Base-by-base conservation (phyloP, 108 stramenopile genomes). In the Phaeodactylum tricornutum region DNA sequence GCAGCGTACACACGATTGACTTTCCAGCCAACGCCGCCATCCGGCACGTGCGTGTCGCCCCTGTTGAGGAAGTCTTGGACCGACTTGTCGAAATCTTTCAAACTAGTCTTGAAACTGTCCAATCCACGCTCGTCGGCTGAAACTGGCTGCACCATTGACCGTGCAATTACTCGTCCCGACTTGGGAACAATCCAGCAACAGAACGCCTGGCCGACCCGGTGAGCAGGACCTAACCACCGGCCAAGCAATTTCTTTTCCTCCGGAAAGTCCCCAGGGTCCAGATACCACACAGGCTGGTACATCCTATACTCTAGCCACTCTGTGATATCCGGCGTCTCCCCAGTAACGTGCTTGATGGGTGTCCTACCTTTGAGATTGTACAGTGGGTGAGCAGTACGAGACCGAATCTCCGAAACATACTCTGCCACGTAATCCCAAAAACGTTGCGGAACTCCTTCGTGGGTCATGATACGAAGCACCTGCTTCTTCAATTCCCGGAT, bases 321-420 rank as follows among this genome's bases (percentile, higher is more conserved):
- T 5, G 39, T 20, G 39, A 41, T 41, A 20, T 41, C 39, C 6
- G 14, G 9, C 39, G 39, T 41, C 6, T 41, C 14, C 19, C 39
- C 39, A 5, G 39, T 9, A 4, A 41, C 17, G 2, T 24, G 17
- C 39, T 74, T n/a, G n/a, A n/a, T n/a, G n/a, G n/a, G n/a, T n/a
- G n/a, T n/a, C n/a, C n/a, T n/a, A n/a, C n/a, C n/a, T n/a, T n/a
- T n/a, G n/a, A n/a, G n/a, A n/a, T n/a, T n/a, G n/a, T n/a, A n/a
- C n/a, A n/a, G n/a, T n/a, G n/a, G n/a, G n/a, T n/a, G n/a, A n/a
- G n/a, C n/a, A n/a, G n/a, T n/a, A n/a, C n/a, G n/a, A n/a, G n/a
- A n/a, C n/a, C n/a, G n/a, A n/a, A n/a, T n/a, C n/a, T n/a, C n/a
- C n/a, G n/a, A n/a, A n/a, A n/a, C n/a, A n/a, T n/a, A n/a, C n/a